Evolutionary conservation across 1,284 basidiomycete genomes (phyloP), one percentile per base, ranked within the genome.

Genomic region (Amylostereum chailletii): DNA sequence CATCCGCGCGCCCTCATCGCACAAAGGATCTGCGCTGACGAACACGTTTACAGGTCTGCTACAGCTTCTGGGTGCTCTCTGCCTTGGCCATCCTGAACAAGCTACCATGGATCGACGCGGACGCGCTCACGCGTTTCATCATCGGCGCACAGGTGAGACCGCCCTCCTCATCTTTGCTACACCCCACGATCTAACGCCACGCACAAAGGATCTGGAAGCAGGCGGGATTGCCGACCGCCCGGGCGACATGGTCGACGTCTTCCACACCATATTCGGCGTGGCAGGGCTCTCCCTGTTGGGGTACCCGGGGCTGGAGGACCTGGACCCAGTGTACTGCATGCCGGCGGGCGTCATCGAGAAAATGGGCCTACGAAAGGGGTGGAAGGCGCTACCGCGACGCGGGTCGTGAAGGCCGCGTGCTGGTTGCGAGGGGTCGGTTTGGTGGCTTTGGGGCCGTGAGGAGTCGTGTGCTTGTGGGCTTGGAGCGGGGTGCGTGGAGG

Each of bases 321-420:
- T 98, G 30, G 95, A 98, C 64, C 95, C 95, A 0, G 85, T 97
- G 26, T 98, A 94, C 64, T 98, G 94, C 69, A 93, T 99, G 90
- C 95, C 94, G 1, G 84, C 85, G 1, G 63, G 66, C 3, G 62
- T 94, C 8, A 94, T 91, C 29, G 79, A 86, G 60, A 66, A 65
- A 51, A 72, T 68, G 59, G 89, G 87, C 0, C 69, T 94, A 49
- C 69, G 72, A 53, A 90, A 85, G 60, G 74, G 66, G 2, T 90
- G 86, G 86, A 70, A 75, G 56, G 81, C 76, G 29, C 68, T 90
- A 45, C 74, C 71, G 7, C 65, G 71, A 7, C 7, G 19, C 19
- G 19, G 19, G 19, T 19, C 19, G 19, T 19, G 19, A 19, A 19
- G 19, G 19, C 19, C 19, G 19, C 19, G 19, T 19, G 19, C 19